Base-by-base conservation (phyloP, 2,329 filamentous ascomycete genomes). In the Sphaerostilbella broomeana region DNA sequence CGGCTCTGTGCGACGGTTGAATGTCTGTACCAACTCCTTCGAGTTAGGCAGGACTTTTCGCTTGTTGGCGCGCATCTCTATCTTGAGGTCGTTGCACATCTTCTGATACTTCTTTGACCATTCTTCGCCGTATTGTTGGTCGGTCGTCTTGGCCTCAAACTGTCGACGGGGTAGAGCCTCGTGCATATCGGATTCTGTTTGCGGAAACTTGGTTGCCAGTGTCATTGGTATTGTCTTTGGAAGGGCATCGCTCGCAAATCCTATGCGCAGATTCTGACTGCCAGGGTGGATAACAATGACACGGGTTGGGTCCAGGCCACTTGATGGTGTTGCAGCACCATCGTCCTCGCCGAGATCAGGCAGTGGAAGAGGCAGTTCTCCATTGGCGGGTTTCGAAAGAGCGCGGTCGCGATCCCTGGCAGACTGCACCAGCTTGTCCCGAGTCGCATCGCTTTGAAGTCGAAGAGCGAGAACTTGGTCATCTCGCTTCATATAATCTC, bases 401-500 rank as follows among this genome's bases (percentile, higher is more conserved):
- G 84, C 84, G 51, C 89, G 79, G 57, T 95, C 90, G 51, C 84
- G 80, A 54, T 95, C 90, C 58, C 92, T 87, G 17, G 88, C 88
- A 42, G 74, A 83, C 61, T 89, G 86, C 24, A 92, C 81, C 61
- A 95, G 83, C 45, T 80, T 77, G 47, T 92, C 88, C 49, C 87
- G 76, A 35, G 79, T 82, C 51, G 90, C 87, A 60, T 98, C 92
- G 62, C 81, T 84, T 54, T 94, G 87, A 12, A 94, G 75, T 54
- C 92, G 81, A 40, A 90, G 78, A 10, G 90, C 87, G 22, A 98
- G 79, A 44, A 94, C 81, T 66, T 98, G 92, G 55, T 97, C 92
- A 68, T 98, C 92, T 56, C 90, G 84, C 69, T 98, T 98, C 66
- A 98, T 85, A 54, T 95, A 98, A 59, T 98, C 92, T 45, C 88